phyloP scores from a whole-genome alignment of 345 rosid genomes.

The Linum tenue region DNA sequence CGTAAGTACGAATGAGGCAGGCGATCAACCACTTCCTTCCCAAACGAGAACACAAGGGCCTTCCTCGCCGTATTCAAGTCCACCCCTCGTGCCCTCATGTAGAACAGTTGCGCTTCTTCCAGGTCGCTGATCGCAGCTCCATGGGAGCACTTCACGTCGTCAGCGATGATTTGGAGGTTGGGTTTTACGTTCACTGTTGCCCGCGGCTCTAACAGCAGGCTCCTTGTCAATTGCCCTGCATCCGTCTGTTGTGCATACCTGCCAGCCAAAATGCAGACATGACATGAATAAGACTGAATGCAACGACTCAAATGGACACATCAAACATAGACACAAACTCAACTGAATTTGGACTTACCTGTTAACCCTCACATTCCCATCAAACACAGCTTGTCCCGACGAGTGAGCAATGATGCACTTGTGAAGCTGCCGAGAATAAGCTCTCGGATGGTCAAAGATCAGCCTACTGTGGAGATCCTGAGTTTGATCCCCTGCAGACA shows the following conservation, averaged over 20 bases:
- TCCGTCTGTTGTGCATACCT: conserved; percentile 88
- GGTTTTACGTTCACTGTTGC: conserved; percentile 89
- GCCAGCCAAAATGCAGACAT: conserved; percentile 2
- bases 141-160: conserved; percentile 88
- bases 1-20: conserved; percentile 38
- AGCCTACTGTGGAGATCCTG: conserved; percentile 85
- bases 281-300: not conserved
- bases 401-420: conserved; percentile 94
- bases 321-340: not conserved
- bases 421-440: conserved; percentile 69
- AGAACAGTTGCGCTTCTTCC: conserved; percentile 81
- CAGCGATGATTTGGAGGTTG: conserved; percentile 85
- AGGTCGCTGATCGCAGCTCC: conserved; percentile 95
- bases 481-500: conserved; percentile 59
- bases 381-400: conserved; percentile 82
- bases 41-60: conserved; percentile 79
- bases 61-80: conserved; percentile 63
- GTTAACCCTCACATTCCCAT: conserved; percentile 85
- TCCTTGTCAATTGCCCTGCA: conserved; percentile 82
- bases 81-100: conserved; percentile 80
- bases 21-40: conserved; percentile 59
- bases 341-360: conserved; percentile 30
- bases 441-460: conserved; percentile 84
- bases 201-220: conserved; percentile 74
- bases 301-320: not conserved